Percentiles rank a stretch among this genome's conserved stretches.
phyloP scores from a whole-genome alignment of 768 basidiomycete species.

The Mycena floridula region DNA sequence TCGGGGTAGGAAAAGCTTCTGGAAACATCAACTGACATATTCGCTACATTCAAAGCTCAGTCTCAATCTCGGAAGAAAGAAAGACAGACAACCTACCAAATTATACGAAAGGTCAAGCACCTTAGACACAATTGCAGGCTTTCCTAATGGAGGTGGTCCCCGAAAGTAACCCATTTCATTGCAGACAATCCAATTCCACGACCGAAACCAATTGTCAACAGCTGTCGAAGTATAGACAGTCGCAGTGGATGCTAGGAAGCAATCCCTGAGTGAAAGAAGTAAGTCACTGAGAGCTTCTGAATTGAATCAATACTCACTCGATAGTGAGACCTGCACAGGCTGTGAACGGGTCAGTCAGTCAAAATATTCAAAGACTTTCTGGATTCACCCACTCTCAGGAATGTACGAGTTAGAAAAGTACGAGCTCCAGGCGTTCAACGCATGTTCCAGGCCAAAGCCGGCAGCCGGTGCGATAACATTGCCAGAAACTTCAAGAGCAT shows the following conservation, averaged over 20 bases:
- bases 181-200: conserved; percentile 20
- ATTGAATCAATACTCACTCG: neutral
- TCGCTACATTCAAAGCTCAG: conserved; percentile 16
- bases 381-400: neutral
- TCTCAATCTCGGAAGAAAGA: neutral
- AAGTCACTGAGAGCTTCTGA: conserved; percentile 11
- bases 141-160: neutral
- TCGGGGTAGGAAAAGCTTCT: conserved; percentile 25
- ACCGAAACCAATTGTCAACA: neutral
- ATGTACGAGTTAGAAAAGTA: conserved; percentile 32
- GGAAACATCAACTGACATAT: conserved; percentile 38
- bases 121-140: conserved; percentile 20
- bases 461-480: conserved; percentile 39
- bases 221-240: conserved; percentile 24
- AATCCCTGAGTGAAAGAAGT: conserved; percentile 27
- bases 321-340: neutral
- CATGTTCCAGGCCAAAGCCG: conserved; percentile 61
- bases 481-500: conserved; percentile 60
- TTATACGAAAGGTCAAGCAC: conserved; percentile 26
- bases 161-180: conserved; percentile 32
- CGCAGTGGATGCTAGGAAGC: conserved; percentile 30
- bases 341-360: too few species aligned
- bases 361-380: too few species aligned
- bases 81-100: conserved; percentile 15
- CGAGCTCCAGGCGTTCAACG: conserved; percentile 52